phyloP scores from a whole-genome alignment of 2,329 filamentous ascomycete species.

The Corynespora cassiicola region DNA sequence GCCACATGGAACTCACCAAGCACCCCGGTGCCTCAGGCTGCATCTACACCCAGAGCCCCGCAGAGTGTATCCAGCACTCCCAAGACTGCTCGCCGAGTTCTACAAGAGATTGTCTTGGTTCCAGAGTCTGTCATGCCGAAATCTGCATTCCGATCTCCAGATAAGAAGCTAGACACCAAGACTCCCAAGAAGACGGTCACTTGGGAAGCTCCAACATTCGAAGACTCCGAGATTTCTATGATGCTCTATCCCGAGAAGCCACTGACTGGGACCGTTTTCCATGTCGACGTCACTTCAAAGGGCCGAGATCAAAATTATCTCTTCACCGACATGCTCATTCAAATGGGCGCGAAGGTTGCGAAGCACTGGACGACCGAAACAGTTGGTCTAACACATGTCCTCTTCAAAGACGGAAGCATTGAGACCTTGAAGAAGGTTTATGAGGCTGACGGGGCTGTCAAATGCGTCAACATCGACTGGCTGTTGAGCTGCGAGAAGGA shows the following conservation, averaged over 20 bases:
- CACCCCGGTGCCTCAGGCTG: no score
- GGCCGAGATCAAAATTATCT: slow-evolving; percentile 66
- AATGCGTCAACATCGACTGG: slow-evolving; percentile 88
- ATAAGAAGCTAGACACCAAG: slow-evolving; percentile 36
- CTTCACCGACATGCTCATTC: slow-evolving; percentile 77
- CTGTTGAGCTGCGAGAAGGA: slow-evolving; percentile 68
- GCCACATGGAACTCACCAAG: no score
- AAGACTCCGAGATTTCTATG: slow-evolving; percentile 28
- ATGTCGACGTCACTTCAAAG: slow-evolving; percentile 82
- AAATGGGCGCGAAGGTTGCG: slow-evolving; percentile 83
- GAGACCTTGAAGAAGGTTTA: slow-evolving; percentile 82
- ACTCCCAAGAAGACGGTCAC: slow-evolving; percentile 47
- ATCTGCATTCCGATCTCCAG: slow-evolving; percentile 44
- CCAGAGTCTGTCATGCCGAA: no score
- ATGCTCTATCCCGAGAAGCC: no score
- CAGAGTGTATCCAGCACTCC: no score
- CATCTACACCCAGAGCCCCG: no score
- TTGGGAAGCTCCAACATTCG: slow-evolving; percentile 23
- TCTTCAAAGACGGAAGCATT: slow-evolving; percentile 86
- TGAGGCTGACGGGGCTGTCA: slow-evolving; percentile 74
- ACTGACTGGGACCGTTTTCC: slow-evolving; percentile 72
- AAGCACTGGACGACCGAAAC: slow-evolving; percentile 69
- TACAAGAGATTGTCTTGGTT: no score
- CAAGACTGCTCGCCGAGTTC: no score
- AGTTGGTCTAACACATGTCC: slow-evolving; percentile 80